These are phyloP conservation scores for Fonsecaea pedrosoi DNA, from an alignment of 2,329 filamentous ascomycete genomes.

Conservation along the genomic window DNA sequence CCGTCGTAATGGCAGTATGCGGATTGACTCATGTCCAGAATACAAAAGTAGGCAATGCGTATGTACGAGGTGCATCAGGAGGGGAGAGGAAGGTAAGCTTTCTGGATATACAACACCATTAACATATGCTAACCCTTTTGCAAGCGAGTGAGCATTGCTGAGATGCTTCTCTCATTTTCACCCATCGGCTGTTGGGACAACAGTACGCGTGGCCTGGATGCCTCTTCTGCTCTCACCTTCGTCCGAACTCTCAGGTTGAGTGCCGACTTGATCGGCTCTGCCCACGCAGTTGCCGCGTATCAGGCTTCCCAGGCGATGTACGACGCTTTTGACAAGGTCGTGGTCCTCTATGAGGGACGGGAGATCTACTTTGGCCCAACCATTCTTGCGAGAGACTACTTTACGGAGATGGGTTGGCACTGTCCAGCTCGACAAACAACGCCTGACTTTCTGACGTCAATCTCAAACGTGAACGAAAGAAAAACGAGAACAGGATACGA, in stretches of 20 bases:
- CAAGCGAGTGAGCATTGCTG: constrained; percentile 67
- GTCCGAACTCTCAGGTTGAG: constrained; percentile 58
- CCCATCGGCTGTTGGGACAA: constrained; percentile 52
- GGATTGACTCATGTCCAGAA: constrained; percentile 59
- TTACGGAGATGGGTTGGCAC: constrained; percentile 69
- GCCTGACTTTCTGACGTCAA: constrained; percentile 70
- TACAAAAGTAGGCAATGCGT: constrained; percentile 61
- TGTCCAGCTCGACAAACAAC: constrained; percentile 68
- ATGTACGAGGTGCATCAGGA: constrained; percentile 66
- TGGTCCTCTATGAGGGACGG: constrained; percentile 70
- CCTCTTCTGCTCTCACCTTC: constrained; percentile 63
- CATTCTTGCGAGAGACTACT: constrained; percentile 65
- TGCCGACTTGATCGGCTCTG: constrained; percentile 56
- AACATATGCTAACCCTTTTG: neutral
- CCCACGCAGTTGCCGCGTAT: constrained; percentile 64
- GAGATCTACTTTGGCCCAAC: constrained; percentile 70
- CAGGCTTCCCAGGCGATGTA: constrained; percentile 59
- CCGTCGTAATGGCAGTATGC: constrained; percentile 54
- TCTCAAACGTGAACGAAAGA: constrained; percentile 63
- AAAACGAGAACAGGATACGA: constrained; percentile 52
- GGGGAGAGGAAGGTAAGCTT: constrained; percentile 54
- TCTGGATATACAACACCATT: neutral
- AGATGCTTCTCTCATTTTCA: constrained; percentile 54
- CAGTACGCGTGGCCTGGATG: constrained; percentile 59
- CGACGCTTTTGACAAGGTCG: constrained; percentile 71